Conservation (phyloP, 1,284 basidiomycete genomes). For the Waitea zeae region DNA sequence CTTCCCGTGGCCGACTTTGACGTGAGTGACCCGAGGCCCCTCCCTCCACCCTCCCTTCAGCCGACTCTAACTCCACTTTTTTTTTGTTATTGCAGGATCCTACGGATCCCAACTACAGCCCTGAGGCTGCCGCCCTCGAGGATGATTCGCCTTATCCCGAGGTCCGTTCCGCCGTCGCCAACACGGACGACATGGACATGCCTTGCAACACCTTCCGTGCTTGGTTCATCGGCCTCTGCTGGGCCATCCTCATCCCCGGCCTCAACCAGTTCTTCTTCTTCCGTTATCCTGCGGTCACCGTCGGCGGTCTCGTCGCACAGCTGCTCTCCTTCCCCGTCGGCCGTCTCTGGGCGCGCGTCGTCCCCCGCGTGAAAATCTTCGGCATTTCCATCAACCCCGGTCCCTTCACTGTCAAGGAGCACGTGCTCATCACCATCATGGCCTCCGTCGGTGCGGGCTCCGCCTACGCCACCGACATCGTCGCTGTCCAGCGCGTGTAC, state of each 20-base stretch:
- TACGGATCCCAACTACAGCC: conserved; percentile 5
- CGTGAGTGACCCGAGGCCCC: no score
- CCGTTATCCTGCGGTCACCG: conserved; percentile 27
- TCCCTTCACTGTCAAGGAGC: conserved; percentile 23
- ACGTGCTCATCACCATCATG: conserved; percentile 45
- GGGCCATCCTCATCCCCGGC: conserved; percentile 30
- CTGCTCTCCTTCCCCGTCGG: conserved; percentile 29
- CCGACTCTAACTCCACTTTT: background rate
- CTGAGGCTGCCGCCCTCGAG: conserved; percentile 7
- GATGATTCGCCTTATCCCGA: conserved; percentile 18
- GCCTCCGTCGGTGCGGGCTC: conserved; percentile 38
- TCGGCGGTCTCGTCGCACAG: conserved; percentile 24
- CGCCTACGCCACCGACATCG: conserved; percentile 49
- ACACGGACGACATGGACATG: conserved; percentile 11
- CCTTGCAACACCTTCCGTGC: conserved; percentile 18
- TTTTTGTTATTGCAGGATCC: background rate
- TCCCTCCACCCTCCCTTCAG: no score
- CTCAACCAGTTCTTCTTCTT: conserved; percentile 39
- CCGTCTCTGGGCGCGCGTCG: conserved; percentile 18
- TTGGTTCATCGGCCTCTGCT: conserved; percentile 22
- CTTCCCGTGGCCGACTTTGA: background rate
- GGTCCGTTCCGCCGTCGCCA: conserved; percentile 16
- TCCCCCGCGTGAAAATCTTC: conserved; percentile 25
- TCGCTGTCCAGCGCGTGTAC: conserved; percentile 44
- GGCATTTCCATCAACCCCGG: conserved; percentile 28